Conservation (phyloP, 1,284 basidiomycete species). For the Ustilago cynodontis region DNA sequence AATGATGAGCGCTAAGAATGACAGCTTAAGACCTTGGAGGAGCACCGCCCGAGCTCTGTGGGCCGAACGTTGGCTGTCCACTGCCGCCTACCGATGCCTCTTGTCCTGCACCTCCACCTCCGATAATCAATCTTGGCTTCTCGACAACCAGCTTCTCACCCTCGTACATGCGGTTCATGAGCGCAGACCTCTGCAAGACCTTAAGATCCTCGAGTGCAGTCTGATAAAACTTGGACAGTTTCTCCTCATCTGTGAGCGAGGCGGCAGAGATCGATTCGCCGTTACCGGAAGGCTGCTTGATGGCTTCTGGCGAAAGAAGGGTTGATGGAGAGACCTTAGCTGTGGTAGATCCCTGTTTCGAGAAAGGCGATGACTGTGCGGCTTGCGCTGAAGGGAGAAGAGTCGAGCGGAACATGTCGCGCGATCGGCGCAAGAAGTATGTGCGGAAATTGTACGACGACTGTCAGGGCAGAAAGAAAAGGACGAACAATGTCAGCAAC, state of each 20-base stretch:
- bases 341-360: constrained; percentile 56
- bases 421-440: constrained; percentile 67
- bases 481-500: not conserved
- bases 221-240: constrained; percentile 60
- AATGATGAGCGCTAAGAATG: not conserved
- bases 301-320: constrained; percentile 41
- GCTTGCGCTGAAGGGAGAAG: constrained; percentile 51
- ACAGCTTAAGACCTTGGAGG: constrained; percentile 35
- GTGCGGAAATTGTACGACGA: constrained; percentile 69
- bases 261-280: constrained; percentile 40
- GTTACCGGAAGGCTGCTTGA: constrained; percentile 23
- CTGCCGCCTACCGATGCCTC: constrained; percentile 53
- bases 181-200: constrained; percentile 64
- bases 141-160: constrained; percentile 68
- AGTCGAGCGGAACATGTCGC: constrained; percentile 66
- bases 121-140: constrained; percentile 59
- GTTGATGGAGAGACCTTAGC: constrained; percentile 56
- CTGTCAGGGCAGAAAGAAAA: constrained; percentile 24
- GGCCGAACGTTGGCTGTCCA: constrained; percentile 48
- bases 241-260: constrained; percentile 39
- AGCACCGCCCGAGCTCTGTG: constrained; percentile 47
- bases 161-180: constrained; percentile 67
- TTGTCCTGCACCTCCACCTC: constrained; percentile 55
- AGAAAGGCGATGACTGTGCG: constrained; percentile 55
- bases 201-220: constrained; percentile 63